Base-by-base conservation (phyloP, 495 filamentous ascomycete genomes). In the Entonaema liquescens region DNA sequence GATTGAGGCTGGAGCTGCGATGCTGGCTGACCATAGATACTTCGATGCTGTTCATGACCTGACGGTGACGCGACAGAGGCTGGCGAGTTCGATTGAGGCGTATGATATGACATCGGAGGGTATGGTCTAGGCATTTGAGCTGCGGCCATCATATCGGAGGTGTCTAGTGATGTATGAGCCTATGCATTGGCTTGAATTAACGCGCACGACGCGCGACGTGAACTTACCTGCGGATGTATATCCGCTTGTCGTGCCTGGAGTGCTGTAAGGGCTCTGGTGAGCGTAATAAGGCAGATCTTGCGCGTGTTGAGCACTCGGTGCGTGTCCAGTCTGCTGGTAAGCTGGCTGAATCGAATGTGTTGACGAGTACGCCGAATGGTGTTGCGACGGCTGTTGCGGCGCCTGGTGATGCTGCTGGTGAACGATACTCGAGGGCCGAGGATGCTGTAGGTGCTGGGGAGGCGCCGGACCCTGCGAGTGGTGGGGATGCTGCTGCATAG, bases 1-100 rank as follows among this genome's bases (percentile, higher is more conserved):
- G 81, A 80, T 81, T 97, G 95, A 63, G 92, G 89, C 53, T 89
- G 89, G 67, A 93, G 81, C 82, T 93, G 92, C 70, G 91, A 89
- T 0, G 92, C 82, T 36, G 93, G 92, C 68, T 93, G 92, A 15
- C 87, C 89, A 78, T 97, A 98, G 68, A 98, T 84, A 68, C 85
- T 88, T 68, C 95, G 86, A 82, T 95, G 92, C 68, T 93, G 94
- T 71, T 99, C 95, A 74, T 97, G 93, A 23, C 87, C 86, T 53
- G 95, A 93, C 5, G 92, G 90, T 17, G 95, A 98, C 60, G 94
- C 91, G 67, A 98, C 94, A 62, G 95, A 97, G n/a, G 93, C 92
- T 36, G 95, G 95, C 23, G 95, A 97, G 79, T 93, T 96, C 26
- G 94, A 97, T 82, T 97, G 93, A 15, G 95, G 94, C 2, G 95